Percentiles rank a stretch among this genome's conserved stretches.
Conservation (phyloP, 768 basidiomycete genomes). For the Tephrocybe rancida region DNA sequence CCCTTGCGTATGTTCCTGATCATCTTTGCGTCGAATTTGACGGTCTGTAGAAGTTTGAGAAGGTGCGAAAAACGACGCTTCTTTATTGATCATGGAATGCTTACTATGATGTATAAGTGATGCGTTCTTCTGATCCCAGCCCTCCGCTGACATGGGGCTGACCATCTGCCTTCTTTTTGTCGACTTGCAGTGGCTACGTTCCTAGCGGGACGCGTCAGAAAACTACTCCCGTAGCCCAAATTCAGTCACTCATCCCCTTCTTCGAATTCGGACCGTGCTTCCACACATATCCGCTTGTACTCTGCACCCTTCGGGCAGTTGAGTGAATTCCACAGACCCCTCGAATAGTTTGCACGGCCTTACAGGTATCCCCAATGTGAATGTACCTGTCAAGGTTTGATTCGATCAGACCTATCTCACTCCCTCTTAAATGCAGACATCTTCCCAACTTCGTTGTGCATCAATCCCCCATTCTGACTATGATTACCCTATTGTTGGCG, state of each 20-base stretch:
- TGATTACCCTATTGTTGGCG: constrained; percentile 7
- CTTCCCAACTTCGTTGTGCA: constrained; percentile 1
- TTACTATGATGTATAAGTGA: too few relatives aligned
- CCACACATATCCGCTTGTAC: constrained; percentile 10
- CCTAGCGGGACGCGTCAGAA: constrained; percentile 26
- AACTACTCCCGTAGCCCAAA: constrained; percentile 24
- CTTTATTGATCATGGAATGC: constrained; percentile 17
- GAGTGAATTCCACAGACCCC: constrained; percentile 8
- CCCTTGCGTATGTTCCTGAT: constrained; percentile 19
- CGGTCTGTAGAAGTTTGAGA: constrained; percentile 11
- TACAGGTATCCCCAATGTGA: constrained; percentile 8
- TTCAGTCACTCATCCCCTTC: constrained; percentile 18
- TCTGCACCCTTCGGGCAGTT: constrained; percentile 12
- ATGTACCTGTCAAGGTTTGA: constrained; percentile 9
- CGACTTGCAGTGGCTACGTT: constrained; percentile 17
- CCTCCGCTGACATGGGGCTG: constrained; percentile 17
- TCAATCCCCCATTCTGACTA: constrained; percentile 4
- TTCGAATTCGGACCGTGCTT: constrained; percentile 19
- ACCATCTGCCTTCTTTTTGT: constrained; percentile 20
- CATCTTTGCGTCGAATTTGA: constrained; percentile 7
- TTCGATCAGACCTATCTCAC: constrained; percentile 15
- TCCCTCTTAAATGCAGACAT: constrained; percentile 16
- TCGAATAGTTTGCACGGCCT: constrained; percentile 4
- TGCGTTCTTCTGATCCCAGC: constrained; percentile 16
- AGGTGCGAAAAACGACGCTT: constrained; percentile 13